Base-by-base conservation (phyloP, 352 stramenopile genomes). In the Pythium aristosporum region DNA sequence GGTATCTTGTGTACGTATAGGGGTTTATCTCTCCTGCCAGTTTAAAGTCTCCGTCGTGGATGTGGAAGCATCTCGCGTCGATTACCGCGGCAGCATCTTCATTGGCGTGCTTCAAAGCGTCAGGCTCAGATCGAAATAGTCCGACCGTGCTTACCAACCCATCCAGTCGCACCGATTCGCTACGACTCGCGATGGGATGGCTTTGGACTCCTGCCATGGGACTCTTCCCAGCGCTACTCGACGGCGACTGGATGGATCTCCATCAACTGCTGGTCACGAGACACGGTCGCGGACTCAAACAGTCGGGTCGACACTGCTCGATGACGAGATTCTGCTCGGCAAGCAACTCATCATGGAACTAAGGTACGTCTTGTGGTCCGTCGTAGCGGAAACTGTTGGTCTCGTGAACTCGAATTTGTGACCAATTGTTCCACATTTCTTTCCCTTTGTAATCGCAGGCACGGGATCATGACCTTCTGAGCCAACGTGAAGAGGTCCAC, bases 41-140 rank as follows among this genome's bases (percentile, higher is more conserved):
- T 34, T 58, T 43, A n/a, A 61, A 63, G 32, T 63, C 37, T 9
- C 60, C 59, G n/a, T 60, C 50, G 50, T 67, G 61, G 61, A 61
- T 44, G 32, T 61, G 56, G 54, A 73, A 73, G 48, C 54, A 49
- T 18, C 34, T 16, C 44, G 34, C 23, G n/a, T 51, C 67, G 44
- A 67, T 46, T 12, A 39, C 57, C 5, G 48, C 50, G 20, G 25
- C 61, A 1, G 62, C 67, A 42, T 61, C 42, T n/a, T 74, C 62
- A 20, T 39, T 36, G 18, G 62, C 54, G 5, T 46, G 39, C 44
- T 74, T 71, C 23, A 74, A 28, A 0, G 57, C 54, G 44, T 63
- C 51, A 1, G 62, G 67, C 16, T 62, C 61, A 8, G 62, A 73
- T 11, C 69, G 39, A 42, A 73, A 69, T 5, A 67, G 51, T n/a